Evolutionary conservation across 1,284 basidiomycete genomes (phyloP), one percentile per base, ranked within the genome.

Genomic region (Pisolithus thermaeus): DNA sequence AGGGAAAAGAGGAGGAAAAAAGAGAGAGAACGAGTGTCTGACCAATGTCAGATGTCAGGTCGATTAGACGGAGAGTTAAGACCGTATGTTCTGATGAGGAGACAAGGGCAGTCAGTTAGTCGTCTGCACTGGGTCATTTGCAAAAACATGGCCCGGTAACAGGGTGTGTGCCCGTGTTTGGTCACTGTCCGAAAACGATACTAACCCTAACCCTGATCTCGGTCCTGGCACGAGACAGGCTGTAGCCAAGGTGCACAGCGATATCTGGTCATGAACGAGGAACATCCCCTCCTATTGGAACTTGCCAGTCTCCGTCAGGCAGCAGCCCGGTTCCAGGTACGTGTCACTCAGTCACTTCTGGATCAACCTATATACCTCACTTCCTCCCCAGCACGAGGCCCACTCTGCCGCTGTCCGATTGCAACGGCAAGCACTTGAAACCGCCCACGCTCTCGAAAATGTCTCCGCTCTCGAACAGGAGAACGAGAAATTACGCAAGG

Each of bases 211-310:
- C 61, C 57, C 59, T 64, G 61, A 62, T 59, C 60, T 54, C 53
- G 56, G 20, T 45, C 1, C 8, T 39, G 18, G 18, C 18, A 20
- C 18, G 18, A 20, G 18, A 20, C 18, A 20, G 18, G 18, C 18
- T 20, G 18, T 20, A 20, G 18, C 18, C 18, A 20, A 20, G 18
- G 18, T 20, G 18, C 18, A 20, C 18, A 20, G 18, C 18, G 18
- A 20, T 20, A 20, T 20, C 18, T 20, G 18, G 18, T 57, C 57
- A 61, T 72, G 52, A 61, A 67, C 62, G 72, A 76, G 56, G 78
- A 80, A 45, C 84, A 90, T 60, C 87, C 87, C 11, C 73, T 90
- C 25, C 72, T 77, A 9, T 67, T 79, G 28, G 86, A 90, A 67
- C 73, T 90, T 28, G 60, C 73, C 18, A 83, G 81, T 54, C 74